phyloP scores from a whole-genome alignment of 2,329 filamentous ascomycete species.

The Clarireedia hainanense region DNA sequence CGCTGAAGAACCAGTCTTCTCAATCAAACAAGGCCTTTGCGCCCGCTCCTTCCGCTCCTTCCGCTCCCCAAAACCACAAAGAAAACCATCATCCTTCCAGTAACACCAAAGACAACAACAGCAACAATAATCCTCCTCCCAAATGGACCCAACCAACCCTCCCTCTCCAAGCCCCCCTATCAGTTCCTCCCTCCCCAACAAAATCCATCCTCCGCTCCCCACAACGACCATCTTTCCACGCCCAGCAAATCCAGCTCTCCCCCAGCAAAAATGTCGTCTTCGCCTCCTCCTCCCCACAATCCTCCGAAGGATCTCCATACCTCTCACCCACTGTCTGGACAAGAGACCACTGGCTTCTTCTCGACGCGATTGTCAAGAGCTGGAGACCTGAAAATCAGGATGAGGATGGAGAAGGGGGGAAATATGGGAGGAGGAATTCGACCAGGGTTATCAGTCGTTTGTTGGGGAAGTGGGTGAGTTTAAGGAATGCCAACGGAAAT shows the following conservation, averaged over 20 bases:
- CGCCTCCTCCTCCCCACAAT: constrained; percentile 27
- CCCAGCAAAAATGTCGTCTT: constrained; percentile 26
- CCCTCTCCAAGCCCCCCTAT: constrained; percentile 5
- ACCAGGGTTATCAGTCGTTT: constrained; percentile 26
- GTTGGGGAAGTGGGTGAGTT: constrained; percentile 23
- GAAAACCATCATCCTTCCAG: background rate
- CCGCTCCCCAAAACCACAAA: background rate
- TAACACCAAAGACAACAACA: background rate
- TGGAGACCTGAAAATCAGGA: constrained; percentile 22
- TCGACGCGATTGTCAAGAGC: constrained; percentile 22
- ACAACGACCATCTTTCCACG: constrained; percentile 15
- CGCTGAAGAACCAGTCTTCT: constrained; percentile 1
- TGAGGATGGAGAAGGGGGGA: background rate
- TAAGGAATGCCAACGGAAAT: background rate
- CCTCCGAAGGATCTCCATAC: constrained; percentile 13
- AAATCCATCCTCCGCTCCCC: constrained; percentile 29
- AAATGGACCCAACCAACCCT: constrained; percentile 22
- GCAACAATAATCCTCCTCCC: constrained; percentile 10
- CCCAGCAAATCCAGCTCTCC: constrained; percentile 8
- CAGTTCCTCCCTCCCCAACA: constrained; percentile 18
- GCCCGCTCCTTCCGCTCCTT: background rate
- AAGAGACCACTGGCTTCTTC: constrained; percentile 26
- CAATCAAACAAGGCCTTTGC: background rate
- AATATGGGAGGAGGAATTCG: constrained; percentile 18
- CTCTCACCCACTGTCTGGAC: constrained; percentile 26